phyloP scores from a whole-genome alignment of 163 green algal species.

The Smithsoniella earleae region DNA sequence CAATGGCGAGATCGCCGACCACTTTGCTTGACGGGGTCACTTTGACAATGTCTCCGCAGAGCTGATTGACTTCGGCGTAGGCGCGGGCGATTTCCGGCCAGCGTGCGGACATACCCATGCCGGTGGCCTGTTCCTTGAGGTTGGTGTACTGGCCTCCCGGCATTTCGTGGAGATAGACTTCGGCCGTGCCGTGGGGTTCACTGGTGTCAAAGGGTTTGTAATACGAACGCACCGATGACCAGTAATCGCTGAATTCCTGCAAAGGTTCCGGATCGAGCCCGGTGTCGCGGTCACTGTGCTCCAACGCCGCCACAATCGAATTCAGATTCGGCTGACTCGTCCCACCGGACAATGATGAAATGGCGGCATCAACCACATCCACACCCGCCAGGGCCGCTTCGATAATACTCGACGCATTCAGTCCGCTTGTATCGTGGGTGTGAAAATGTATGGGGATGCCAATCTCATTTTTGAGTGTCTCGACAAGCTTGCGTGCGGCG shows the following conservation, averaged over 20 bases:
- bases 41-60: conserved; percentile 86
- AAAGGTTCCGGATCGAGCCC: conserved; percentile 58
- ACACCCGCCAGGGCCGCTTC: conserved; percentile 68
- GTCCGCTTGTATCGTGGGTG: conserved; percentile 87
- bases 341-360: conserved; percentile 53
- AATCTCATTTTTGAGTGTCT: conserved; percentile 58
- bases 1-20: no score
- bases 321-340: conserved; percentile 70
- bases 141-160: conserved; percentile 89
- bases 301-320: conserved; percentile 66
- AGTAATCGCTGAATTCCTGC: conserved; percentile 66
- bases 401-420: conserved; percentile 49
- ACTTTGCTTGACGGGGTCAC: no score
- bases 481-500: conserved; percentile 66
- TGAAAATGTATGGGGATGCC: conserved; percentile 81
- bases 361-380: conserved; percentile 68
- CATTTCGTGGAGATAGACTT: conserved; percentile 91
- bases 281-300: conserved; percentile 72
- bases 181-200: conserved; percentile 56
- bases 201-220: conserved; percentile 82
- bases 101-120: no score
- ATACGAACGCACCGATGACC: no score
- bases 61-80: conserved; percentile 80
- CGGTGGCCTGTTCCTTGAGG: conserved; percentile 81
- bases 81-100: no score